Conservation (phyloP, 164 flowering plant species). For the Cinnamomum chago region DNA sequence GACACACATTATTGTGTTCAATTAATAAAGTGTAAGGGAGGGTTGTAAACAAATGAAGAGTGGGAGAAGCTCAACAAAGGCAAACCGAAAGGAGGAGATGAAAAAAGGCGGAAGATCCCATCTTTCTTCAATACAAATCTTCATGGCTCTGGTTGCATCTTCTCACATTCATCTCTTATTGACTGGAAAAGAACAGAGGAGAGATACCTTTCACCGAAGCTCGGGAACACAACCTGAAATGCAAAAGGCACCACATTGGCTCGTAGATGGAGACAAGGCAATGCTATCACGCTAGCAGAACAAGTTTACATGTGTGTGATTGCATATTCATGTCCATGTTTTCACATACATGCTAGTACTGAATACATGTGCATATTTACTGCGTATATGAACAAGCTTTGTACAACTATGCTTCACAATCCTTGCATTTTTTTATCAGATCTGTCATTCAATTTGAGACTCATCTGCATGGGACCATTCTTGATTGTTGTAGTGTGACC, state of each 20-base stretch:
- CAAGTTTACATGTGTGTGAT: not conserved
- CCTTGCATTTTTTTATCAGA: too few species aligned
- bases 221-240: constrained; percentile 79
- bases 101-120: not conserved
- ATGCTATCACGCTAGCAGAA: not conserved
- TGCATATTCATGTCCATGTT: not conserved
- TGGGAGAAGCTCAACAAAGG: too few species aligned
- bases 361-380: too few species aligned
- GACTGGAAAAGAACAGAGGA: constrained; percentile 84
- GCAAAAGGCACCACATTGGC: not conserved
- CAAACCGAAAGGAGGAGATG: not conserved
- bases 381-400: too few species aligned
- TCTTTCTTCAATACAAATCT: not conserved
- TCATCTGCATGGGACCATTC: too few species aligned
- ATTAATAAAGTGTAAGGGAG: not conserved
- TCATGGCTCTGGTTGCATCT: constrained; percentile 74
- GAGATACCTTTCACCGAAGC: constrained; percentile 90
- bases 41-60: too few species aligned
- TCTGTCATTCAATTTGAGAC: too few species aligned
- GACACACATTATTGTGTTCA: not conserved
- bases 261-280: not conserved
- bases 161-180: constrained; percentile 83
- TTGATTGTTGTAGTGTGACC: too few species aligned
- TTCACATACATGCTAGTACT: too few species aligned
- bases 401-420: too few species aligned